Evolutionary conservation across 805 yeast genomes (phyloP).

Genomic region (Saccharomycopsis olivae): DNA sequence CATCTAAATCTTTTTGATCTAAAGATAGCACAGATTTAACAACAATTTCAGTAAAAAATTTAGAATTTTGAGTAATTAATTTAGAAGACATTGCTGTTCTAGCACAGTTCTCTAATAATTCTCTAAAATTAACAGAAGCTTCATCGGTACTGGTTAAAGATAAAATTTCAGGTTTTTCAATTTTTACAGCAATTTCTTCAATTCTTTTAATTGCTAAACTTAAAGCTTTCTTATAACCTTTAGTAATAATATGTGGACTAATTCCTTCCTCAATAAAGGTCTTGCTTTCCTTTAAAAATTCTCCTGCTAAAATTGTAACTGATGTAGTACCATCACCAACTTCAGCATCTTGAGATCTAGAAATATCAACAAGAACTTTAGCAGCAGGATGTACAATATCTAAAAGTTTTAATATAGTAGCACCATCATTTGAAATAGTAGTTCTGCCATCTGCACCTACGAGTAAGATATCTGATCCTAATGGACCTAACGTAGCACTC

Average conservation of each 20-base stretch:
- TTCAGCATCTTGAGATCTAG: constrained; percentile 95
- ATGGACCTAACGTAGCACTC: constrained; percentile 91
- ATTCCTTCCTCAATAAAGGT: constrained; percentile 92
- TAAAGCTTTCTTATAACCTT: constrained; percentile 80
- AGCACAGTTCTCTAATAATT: constrained; percentile 74
- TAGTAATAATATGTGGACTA: constrained; percentile 77
- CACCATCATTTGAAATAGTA: constrained; percentile 97
- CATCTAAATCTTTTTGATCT: constrained; percentile 80
- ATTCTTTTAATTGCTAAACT: constrained; percentile 64
- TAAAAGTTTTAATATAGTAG: constrained; percentile 81
- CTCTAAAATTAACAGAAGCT: constrained; percentile 42
- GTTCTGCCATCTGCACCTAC: constrained; percentile 78
- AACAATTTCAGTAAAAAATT: constrained; percentile 89
- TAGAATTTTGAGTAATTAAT: constrained; percentile 76
- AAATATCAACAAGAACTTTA: constrained; percentile 84
- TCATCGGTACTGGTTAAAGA: constrained; percentile 30
- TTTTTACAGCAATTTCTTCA: constrained; percentile 63
- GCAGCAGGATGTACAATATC: constrained; percentile 99
- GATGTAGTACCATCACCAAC: constrained; percentile 99
- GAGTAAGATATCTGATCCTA: constrained; percentile 90
- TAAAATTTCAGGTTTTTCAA: constrained; percentile 29
- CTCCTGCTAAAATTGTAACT: constrained; percentile 91
- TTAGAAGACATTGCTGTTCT: constrained; percentile 96
- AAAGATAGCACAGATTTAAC: constrained; percentile 89
- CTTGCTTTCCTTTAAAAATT: constrained; percentile 83